Base-by-base conservation (phyloP, 129 eudicot genomes). In the Tagetes erecta region DNA sequence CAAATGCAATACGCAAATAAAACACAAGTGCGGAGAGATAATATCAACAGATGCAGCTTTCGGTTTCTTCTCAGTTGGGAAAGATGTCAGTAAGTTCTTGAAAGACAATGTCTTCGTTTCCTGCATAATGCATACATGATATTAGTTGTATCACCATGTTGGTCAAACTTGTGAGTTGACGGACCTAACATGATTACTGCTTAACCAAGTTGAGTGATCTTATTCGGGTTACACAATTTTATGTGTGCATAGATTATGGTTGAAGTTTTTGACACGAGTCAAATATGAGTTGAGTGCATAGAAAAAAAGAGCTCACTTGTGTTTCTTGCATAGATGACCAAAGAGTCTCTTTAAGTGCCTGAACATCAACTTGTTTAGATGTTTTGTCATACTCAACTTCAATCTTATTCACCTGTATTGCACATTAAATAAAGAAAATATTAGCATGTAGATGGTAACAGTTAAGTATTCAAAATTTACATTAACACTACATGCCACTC, bases 321-420 rank as follows among this genome's bases (percentile, higher is more conserved):
- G 76, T 65, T 76, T 84, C 86, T 73, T 78, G 88, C 31, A 89
- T 87, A 65, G 87, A 85, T 65, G 84, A 80, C 96, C 96, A 90
- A 62, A 90, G 90, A 33, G 87, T 83, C 78, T 85, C 91, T 81
- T 90, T 90, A 20, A 90, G 90, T 51, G 79, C 84, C 8, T 90
- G 96, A 52, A 90, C 92, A 64, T 90, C 96, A 53, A 90, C 96
- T 87, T 90, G 96, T 77, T 90, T 90, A 2, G 92, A 85, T 52
- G 90, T 83, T 86, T 78, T 85, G 64, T 87, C 96, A 70, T 84
- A 89, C 51, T 87, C 83, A 62, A 89, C 90, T 74, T 89, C 96
- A 60, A 84, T 76, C 81, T 85, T 87, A 47, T 68, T 79, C 39
- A 90, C 91, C 96, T 90, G 83, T 40, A 40, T 71, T 39, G 12